Evolutionary conservation across 768 basidiomycete species (phyloP).

Genomic region (Macrolepiota fuliginosa): DNA sequence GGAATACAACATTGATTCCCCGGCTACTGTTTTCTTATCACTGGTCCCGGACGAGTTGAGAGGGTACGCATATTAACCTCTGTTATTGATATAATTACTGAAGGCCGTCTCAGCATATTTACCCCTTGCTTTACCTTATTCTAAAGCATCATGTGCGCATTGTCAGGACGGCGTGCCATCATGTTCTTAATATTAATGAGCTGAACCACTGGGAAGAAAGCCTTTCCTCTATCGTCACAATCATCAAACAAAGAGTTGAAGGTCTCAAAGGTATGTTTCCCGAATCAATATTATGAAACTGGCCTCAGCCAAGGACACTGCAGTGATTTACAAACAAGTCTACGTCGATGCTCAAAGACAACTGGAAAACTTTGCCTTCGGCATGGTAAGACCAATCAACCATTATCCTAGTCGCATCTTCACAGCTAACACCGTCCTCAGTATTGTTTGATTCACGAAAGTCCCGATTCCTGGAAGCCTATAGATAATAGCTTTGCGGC

Average conservation of each 20-base stretch:
- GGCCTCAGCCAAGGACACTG: neutral
- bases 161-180: slow-evolving; percentile 30
- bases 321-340: slow-evolving; percentile 35
- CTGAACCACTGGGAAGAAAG: slow-evolving; percentile 27
- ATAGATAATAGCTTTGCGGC: slow-evolving; percentile 27
- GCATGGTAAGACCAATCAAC: slow-evolving; percentile 24
- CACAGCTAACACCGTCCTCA: slow-evolving; percentile 12
- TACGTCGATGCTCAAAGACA: slow-evolving; percentile 29
- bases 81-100: neutral
- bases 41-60: slow-evolving; percentile 34
- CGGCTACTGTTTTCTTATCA: slow-evolving; percentile 31
- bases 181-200: slow-evolving; percentile 32
- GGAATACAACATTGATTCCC: slow-evolving; percentile 31
- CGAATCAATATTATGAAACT: neutral
- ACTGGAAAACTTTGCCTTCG: slow-evolving; percentile 36
- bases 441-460: slow-evolving; percentile 33
- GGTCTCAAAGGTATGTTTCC: slow-evolving; percentile 27
- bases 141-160: slow-evolving; percentile 30
- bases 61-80: slow-evolving; percentile 21
- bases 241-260: slow-evolving; percentile 30
- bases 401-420: neutral
- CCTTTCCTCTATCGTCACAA: slow-evolving; percentile 26
- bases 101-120: slow-evolving; percentile 27
- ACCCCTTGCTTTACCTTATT: slow-evolving; percentile 32
- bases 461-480: slow-evolving; percentile 25